These are phyloP conservation scores for Hymenoscyphus albidus DNA, from an alignment of 2,329 filamentous ascomycete species.

Conservation along the genomic window DNA sequence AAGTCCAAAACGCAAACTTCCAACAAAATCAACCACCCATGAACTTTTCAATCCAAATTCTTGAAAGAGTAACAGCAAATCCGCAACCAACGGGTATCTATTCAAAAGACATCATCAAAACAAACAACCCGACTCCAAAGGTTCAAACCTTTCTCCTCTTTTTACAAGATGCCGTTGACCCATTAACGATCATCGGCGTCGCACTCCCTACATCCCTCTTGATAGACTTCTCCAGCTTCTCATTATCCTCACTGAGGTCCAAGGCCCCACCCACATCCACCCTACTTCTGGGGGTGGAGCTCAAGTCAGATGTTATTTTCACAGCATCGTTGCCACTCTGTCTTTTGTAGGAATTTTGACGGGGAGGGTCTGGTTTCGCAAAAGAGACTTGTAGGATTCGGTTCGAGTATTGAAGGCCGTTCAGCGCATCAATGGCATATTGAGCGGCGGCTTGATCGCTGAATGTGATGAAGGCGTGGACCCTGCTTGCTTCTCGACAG, in stretches of 20 bases:
- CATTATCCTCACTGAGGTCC: neutral
- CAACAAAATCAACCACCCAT: neutral
- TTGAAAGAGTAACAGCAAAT: neutral
- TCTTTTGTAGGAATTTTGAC: neutral
- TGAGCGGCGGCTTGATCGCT: slow-evolving; percentile 5
- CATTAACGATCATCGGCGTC: neutral
- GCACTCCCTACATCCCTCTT: neutral
- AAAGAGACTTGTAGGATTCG: neutral
- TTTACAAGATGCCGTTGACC: neutral
- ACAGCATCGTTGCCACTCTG: neutral
- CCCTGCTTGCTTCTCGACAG: slow-evolving; percentile 14
- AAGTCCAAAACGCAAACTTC: neutral
- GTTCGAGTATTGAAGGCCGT: neutral
- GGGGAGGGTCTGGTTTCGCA: neutral
- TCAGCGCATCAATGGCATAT: neutral
- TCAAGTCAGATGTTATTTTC: neutral
- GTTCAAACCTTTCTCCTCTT: neutral
- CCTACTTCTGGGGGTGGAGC: neutral
- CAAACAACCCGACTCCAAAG: neutral
- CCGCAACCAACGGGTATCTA: neutral
- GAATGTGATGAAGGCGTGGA: slow-evolving; percentile 24
- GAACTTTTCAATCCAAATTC: neutral
- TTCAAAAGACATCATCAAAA: neutral
- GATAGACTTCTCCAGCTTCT: neutral
- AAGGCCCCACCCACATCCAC: neutral